phyloP scores from a whole-genome alignment of 169 alveolate genomes.

The Plasmodium fragile region DNA sequence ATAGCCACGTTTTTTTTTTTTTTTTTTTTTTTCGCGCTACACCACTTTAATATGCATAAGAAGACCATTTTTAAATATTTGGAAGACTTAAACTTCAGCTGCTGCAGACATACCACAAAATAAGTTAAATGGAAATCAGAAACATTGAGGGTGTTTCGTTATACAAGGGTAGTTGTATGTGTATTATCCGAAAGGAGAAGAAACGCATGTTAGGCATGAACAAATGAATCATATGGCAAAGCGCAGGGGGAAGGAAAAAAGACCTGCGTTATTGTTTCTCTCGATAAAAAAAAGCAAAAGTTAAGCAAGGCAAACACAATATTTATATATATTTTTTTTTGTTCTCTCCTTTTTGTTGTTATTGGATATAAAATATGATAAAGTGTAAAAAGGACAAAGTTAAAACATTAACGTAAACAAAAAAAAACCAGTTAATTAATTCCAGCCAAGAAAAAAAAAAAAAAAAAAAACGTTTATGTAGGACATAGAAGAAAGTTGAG shows the following conservation, averaged over 20 bases:
- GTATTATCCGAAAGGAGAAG: conserved; percentile 14
- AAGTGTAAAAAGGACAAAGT: background rate
- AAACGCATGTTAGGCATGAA: conserved; percentile 17
- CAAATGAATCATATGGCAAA: background rate
- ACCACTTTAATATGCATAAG: conserved; percentile 66
- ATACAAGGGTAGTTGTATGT: conserved; percentile 30
- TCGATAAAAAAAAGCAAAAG: background rate
- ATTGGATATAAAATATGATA: conserved; percentile 43
- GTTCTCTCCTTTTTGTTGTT: conserved; percentile 1
- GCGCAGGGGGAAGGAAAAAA: conserved; percentile 9
- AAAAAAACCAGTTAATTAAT: background rate
- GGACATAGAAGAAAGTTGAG: background rate
- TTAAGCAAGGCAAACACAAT: background rate
- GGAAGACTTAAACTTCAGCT: conserved; percentile 65
- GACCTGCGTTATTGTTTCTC: background rate
- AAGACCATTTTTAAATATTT: conserved; percentile 37
- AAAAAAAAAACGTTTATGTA: background rate
- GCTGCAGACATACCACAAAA: conserved; percentile 18
- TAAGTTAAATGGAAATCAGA: conserved; percentile 73
- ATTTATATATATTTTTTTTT: conserved; percentile 9
- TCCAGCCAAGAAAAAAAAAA: background rate
- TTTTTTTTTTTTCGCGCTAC: background rate
- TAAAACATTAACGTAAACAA: background rate
- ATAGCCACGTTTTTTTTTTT: background rate
- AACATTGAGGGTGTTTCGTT: conserved; percentile 16